Evolutionary conservation across 2,329 filamentous ascomycete genomes (phyloP), one percentile per base, ranked within the genome.

Genomic region (Neonectria punicea): DNA sequence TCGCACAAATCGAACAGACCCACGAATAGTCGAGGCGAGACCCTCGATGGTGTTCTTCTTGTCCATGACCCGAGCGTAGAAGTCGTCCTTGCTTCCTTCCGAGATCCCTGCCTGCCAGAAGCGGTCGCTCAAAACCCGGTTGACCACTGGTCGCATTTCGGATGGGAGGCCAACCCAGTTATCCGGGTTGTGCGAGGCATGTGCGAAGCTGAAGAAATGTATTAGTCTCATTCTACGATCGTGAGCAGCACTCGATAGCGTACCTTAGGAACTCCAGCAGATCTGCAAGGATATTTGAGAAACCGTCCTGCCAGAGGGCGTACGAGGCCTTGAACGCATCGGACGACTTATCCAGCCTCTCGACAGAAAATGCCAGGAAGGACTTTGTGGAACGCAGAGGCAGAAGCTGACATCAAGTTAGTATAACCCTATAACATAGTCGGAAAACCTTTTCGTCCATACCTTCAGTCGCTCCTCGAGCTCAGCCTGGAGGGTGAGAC

Each of bases 21-120:
- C 95, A 58, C 96, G 90, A 46, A 99, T 93, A 0, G 94, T 94
- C 1, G 95, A 98, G 6, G 94, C 95, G 67, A 99, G 92, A 0
- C 96, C 96, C 79, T 99, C 96, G 61, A 97, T 88, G 0, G 94
- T 97, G 44, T 87, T 88, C 79, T 94, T 97, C 61, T 96, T 97
- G 34, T 93, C 92, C 61, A 93, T 89, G 2, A 99, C 95, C 44
- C 93, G 89, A 34, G 93, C 92, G 78, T 98, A 98, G 77, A 99
- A 99, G 63, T 98, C 95, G 67, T 98, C 96, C 77, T 96, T 94
- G 73, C 93, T 98, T 28, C 97, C 96, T 67, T 91, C 92, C 0
- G 96, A 98, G 55, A 99, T 99, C 10, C 96, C 96, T 7, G 94
- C 93, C 83, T 99, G 96, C 96, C 96, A 99, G 78, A 99, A 99